These are phyloP conservation scores for Bonia amplexicaulis DNA, from an alignment of 176 grass and related monocot genomes.

Conservation along the genomic window DNA sequence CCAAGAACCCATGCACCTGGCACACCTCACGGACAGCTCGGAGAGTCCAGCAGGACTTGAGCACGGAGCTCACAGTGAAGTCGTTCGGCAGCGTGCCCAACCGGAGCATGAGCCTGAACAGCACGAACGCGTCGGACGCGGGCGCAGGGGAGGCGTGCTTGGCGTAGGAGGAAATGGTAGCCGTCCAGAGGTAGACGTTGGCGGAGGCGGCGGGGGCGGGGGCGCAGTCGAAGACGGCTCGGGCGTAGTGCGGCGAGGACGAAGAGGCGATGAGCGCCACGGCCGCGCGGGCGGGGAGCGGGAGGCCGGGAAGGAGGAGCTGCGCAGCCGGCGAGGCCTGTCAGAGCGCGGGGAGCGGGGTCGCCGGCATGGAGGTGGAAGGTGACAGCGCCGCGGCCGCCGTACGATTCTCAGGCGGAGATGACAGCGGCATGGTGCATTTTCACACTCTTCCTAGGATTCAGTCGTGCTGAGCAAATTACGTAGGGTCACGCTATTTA, in stretches of 20 bases:
- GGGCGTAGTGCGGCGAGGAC: constrained; percentile 32
- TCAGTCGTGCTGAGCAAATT: too few species aligned
- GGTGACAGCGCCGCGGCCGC: not conserved
- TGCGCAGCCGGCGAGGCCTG: constrained; percentile 29
- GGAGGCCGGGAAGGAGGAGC: constrained; percentile 36
- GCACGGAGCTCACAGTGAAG: constrained; percentile 48
- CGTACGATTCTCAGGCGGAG: too few species aligned
- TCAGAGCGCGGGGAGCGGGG: not conserved
- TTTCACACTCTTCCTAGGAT: too few species aligned
- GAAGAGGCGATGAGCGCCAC: constrained; percentile 42
- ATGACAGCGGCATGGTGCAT: too few species aligned
- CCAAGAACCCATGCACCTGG: constrained; percentile 40
- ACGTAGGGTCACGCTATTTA: too few species aligned
- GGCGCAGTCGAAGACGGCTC: constrained; percentile 39
- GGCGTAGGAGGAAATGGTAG: constrained; percentile 43
- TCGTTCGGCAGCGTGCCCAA: constrained; percentile 39
- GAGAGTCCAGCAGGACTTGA: constrained; percentile 34
- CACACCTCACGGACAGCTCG: constrained; percentile 11
- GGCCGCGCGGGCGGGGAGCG: constrained; percentile 30
- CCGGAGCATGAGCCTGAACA: constrained; percentile 50
- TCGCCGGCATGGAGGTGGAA: not conserved
- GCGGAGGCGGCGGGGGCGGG: not conserved
- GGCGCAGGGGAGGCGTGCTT: constrained; percentile 17
- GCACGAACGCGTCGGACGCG: constrained; percentile 21
- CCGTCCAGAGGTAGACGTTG: constrained; percentile 51